phyloP scores from a whole-genome alignment of 805 yeast genomes.

The Kodamaea lidongshanica region DNA sequence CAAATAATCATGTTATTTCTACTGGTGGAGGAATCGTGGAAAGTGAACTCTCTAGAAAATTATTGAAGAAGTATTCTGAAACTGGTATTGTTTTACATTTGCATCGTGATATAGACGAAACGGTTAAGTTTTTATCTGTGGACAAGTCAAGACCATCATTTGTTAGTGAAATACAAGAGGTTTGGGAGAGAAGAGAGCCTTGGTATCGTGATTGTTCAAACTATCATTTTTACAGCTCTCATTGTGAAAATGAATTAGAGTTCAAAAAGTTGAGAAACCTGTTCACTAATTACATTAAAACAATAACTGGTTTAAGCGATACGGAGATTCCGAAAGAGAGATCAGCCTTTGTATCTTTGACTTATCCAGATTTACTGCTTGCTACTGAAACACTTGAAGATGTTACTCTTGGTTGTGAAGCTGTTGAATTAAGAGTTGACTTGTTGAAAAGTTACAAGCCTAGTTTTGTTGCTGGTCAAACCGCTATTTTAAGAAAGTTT shows the following conservation, averaged over 20 bases:
- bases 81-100: constrained; percentile 80
- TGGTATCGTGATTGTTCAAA: constrained; percentile 81
- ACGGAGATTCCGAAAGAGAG: constrained; percentile 38
- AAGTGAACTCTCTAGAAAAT: constrained; percentile 55
- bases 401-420: constrained; percentile 64
- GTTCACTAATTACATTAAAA: constrained; percentile 51
- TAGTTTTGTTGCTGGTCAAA: constrained; percentile 64
- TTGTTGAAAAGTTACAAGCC: constrained; percentile 45
- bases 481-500: constrained; percentile 60
- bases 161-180: constrained; percentile 68
- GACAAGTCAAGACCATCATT: constrained; percentile 90
- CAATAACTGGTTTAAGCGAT: constrained; percentile 51
- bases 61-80: constrained; percentile 48
- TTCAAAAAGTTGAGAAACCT: constrained; percentile 52
- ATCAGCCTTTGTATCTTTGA: constrained; percentile 69
- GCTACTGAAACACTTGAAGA: constrained; percentile 42
- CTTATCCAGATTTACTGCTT: constrained; percentile 53
- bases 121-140: constrained; percentile 62
- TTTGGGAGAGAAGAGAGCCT: constrained; percentile 75
- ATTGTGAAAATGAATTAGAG: constrained; percentile 51
- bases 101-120: constrained; percentile 80
- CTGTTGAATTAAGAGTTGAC: constrained; percentile 82
- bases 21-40: constrained; percentile 98
- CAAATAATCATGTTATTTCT: constrained; percentile 62
- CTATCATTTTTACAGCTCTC: constrained; percentile 69